Conservation (phyloP, 768 basidiomycete species). For the Mycena polygramma region DNA sequence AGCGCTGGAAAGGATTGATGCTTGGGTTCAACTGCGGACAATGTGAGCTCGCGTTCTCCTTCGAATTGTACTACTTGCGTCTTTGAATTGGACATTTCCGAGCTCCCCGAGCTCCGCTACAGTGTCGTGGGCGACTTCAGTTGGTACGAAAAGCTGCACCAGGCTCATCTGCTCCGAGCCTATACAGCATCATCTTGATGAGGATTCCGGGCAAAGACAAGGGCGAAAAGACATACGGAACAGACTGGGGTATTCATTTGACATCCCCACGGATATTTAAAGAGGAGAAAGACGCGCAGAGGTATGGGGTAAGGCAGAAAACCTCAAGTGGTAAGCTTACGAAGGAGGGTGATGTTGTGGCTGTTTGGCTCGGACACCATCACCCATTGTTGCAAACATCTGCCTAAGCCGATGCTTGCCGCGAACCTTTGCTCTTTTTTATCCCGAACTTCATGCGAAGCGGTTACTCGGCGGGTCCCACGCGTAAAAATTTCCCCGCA, state of each 20-base stretch:
- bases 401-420: too few relatives aligned
- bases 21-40: constrained; percentile 85
- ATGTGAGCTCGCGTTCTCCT: constrained; percentile 18
- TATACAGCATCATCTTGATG: constrained; percentile 47
- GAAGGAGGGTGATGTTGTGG: constrained; percentile 11
- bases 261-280: constrained; percentile 58
- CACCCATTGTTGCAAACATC: too few relatives aligned
- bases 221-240: constrained; percentile 71
- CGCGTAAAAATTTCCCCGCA: too few relatives aligned
- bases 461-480: too few relatives aligned
- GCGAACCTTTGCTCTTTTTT: too few relatives aligned
- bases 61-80: constrained; percentile 66
- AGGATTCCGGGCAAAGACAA: constrained; percentile 20
- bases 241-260: constrained; percentile 85
- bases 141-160: constrained; percentile 96
- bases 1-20: constrained; percentile 98
- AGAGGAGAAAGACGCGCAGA: constrained; percentile 1
- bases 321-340: constrained; percentile 14
- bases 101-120: constrained; percentile 96
- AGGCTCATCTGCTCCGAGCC: constrained; percentile 99
- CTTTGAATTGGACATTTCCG: constrained; percentile 97
- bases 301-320: constrained; percentile 11
- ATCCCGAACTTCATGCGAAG: too few relatives aligned
- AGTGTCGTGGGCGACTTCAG: constrained; percentile 97
- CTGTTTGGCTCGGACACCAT: background rate